Evolutionary conservation across 352 stramenopile genomes (phyloP), one percentile per base, ranked within the genome.

Genomic region (Phytophthora rubi): DNA sequence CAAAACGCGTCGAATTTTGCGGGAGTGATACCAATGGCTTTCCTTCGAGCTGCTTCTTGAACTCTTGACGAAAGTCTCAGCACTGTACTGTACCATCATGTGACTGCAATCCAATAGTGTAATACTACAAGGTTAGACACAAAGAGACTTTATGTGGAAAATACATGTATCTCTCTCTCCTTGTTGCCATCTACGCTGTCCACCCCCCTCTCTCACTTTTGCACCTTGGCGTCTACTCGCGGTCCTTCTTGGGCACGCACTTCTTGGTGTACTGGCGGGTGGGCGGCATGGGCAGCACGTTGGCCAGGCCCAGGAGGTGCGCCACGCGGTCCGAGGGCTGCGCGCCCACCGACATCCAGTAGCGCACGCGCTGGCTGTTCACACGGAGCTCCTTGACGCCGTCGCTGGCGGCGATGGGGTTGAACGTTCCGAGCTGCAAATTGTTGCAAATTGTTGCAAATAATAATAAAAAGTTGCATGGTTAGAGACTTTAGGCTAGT

Each of bases 341-440:
- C 53, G 89, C 89, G 62, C 89, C 89, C 39, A 96, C 89, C 37
- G 87, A 95, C 64, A 96, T 85, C 87, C 89, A 96, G 80, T 96
- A 95, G 59, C 82, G 83, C 48, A 96, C 84, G 60, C 89, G 86
- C 66, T 95, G 87, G 75, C 74, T 93, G 83, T 95, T 95, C 35
- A 96, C 83, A 64, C 88, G 89, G 58, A 96, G 77, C 67, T 96
- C 87, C 77, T 96, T 96, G 59, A 96, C 85, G 60, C 89, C 89
- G 55, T 95, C 88, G 48, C 69, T 81, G 48, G 85, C 89, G 13
- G 89, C 89, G 60, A 96, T 92, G 37, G 89, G 89, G 79, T 95
- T 95, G 74, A 91, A 95, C 76, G 89, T 96, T 66, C 89, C 89
- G 45, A 96, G 72, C 88, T 95, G 47, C 28, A 26, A 26, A 26